Evolutionary conservation across 148 eudicot genomes (phyloP), one percentile per base, ranked within the genome.

Genomic region (Chenopodium suecicum): DNA sequence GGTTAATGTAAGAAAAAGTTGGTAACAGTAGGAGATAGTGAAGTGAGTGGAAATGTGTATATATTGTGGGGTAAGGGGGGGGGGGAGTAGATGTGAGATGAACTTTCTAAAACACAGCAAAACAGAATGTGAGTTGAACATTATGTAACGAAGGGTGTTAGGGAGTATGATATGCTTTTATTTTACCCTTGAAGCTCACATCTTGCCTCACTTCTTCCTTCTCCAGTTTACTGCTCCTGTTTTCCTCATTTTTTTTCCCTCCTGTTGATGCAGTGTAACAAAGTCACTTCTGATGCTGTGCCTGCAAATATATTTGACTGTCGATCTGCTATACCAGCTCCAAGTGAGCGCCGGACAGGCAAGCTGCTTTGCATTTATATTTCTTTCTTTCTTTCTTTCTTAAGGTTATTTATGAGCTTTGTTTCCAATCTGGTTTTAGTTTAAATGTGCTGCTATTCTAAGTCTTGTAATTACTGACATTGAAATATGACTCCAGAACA

Each of bases 331-430:
- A 88, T 91, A 79, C 92, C 89, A 11, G 92, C 87, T 84, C 83
- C 84, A 47, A 90, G 86, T 81, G 92, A 93, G 80, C 91, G 88
- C 47, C 86, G 79, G 71, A 90, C 85, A 90, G 97, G 98, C 86
- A 81, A 86, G 92, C 83, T 63, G 74, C 58, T 86, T 25, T 50
- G 19, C 56, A n/a, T 78, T 58, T 71, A 64, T 17, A 60, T 44
- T 20, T 34, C 37, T 46, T 3, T 68, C 13, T 80, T 20, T 27
- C 63, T 72, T 20, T 27, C 63, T 72, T 27, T 29, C 75, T 52
- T 65, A 62, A 47, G 58, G 11, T 50, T 79, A 22, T 9, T 17
- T 2, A 72, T 54, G 9, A n/a, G 54, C 74, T 41, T 37, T 20
- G 4, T 70, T 70, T 44, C 73, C 34, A 23, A 19, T 23, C 37